Base-by-base conservation (phyloP, 345 rosid genomes). In the Cardiospermum halicacabum region DNA sequence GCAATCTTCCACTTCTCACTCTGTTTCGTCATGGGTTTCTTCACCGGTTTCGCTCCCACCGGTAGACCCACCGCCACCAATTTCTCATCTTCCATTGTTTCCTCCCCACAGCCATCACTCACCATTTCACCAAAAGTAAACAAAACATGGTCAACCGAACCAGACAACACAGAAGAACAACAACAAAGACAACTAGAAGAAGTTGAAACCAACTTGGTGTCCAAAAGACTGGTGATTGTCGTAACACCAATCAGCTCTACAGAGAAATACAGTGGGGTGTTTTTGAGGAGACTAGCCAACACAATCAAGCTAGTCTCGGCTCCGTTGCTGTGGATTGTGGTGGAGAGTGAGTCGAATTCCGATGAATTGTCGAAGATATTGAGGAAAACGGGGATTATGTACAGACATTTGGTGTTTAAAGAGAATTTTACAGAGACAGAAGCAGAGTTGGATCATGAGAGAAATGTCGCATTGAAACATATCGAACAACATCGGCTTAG, bases 11-110 rank as follows among this genome's bases (percentile, higher is more conserved):
- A 86, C 69, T 92, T 92, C 74, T 72, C 85, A 56, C 54, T 92
- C 19, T 92, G 98, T 65, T 92, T 92, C 60, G 85, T 85, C 36
- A 87, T 89, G 90, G 98, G 98, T 10, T 88, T 87, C 68, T 88
- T 89, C 83, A 72, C 83, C 42, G 98, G 98, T 30, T 84, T 89
- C 72, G 97, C 99, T 68, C 97, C 99, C 30, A 68, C 89, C 11
- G 80, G 84, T 21, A 83, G 86, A 53, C 97, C 99, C 30, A 68
- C 89, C 11, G 80, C 84, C 18, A 83, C 85, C 53, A 24, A 74
- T 71, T 71, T 26, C 26, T 64, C 67, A 16, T 36, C 92, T 53
- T 64, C 84, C 43, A 60, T 28, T 53, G 66, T 11, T 2, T 49
- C 55, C 11, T 8, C 53, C 7, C 77, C 77, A 54, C 73, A 69